These are phyloP conservation scores for Coemansia sp. DNA, from an alignment of 192 early-diverging fungal genomes.

Conservation along the genomic window DNA sequence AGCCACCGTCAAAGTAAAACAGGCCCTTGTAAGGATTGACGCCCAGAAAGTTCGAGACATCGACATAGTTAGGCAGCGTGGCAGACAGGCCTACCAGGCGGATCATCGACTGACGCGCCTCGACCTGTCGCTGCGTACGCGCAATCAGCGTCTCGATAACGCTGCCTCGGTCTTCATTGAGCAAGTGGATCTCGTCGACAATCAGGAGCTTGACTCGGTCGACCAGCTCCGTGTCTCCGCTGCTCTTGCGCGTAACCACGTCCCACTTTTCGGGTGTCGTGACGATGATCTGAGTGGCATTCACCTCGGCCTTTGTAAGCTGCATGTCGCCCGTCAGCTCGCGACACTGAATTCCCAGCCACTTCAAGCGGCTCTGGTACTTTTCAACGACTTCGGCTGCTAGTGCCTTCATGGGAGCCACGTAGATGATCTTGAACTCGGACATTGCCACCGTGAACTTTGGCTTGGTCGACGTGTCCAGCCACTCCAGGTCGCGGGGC, in stretches of 20 bases:
- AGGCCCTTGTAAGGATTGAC: slow-evolving; percentile 93
- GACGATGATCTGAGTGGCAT: slow-evolving; percentile 95
- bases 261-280: slow-evolving; percentile 99
- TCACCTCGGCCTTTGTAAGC: slow-evolving; percentile 93
- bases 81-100: slow-evolving; percentile 97
- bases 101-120: slow-evolving; percentile 93
- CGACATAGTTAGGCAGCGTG: slow-evolving; percentile 97
- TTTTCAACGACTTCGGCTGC: slow-evolving; percentile 96
- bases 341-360: slow-evolving; percentile 83
- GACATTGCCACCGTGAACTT: slow-evolving; percentile 70
- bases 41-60: slow-evolving; percentile 90
- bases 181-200: slow-evolving; percentile 98
- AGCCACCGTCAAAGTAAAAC: slow-evolving; percentile 96
- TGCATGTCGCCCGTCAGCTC: slow-evolving; percentile 99
- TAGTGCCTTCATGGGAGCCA: slow-evolving; percentile 98
- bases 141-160: slow-evolving; percentile 97
- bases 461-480: slow-evolving; percentile 32
- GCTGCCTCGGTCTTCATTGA: slow-evolving; percentile 94
- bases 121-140: slow-evolving; percentile 88
- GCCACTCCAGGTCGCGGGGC: slow-evolving; percentile 44
- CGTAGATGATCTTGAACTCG: slow-evolving; percentile 98
- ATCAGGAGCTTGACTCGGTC: slow-evolving; percentile 95
- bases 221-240: slow-evolving; percentile 90
- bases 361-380: slow-evolving; percentile 80
- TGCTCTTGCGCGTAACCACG: slow-evolving; percentile 96